phyloP scores from a whole-genome alignment of 73 alveolate species.

The Durusdinium trenchii region DNA sequence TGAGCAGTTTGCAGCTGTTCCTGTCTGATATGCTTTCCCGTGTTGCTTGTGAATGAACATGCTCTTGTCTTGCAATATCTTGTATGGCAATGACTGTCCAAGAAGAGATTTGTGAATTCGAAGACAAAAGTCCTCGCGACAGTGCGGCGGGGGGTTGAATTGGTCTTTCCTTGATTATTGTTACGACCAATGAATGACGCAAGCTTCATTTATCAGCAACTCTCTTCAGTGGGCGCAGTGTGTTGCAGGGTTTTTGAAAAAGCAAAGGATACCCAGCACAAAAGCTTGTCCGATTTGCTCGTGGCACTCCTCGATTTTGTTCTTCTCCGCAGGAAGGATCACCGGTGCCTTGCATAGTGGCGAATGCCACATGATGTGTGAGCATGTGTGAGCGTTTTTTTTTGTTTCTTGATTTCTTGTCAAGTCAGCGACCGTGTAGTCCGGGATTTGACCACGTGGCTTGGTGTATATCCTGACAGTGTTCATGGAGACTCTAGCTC shows the following conservation, averaged over 20 bases:
- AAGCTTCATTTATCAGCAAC: no score
- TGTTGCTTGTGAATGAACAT: background rate
- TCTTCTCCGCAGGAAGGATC: conserved; percentile 92
- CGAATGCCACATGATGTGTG: background rate
- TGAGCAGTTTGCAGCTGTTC: background rate
- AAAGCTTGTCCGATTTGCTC: background rate
- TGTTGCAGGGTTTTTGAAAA: background rate
- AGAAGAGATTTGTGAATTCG: conserved; percentile 98
- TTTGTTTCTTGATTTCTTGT: no score
- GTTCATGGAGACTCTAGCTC: background rate
- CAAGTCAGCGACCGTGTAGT: conserved; percentile 96
- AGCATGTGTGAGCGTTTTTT: no score
- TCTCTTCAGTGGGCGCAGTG: background rate
- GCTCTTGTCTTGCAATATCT: background rate
- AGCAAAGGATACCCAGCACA: background rate
- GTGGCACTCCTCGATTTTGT: conserved; percentile 60
- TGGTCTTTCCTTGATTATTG: background rate
- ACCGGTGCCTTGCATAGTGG: conserved; percentile 96
- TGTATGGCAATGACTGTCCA: conserved; percentile 96
- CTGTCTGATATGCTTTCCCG: background rate
- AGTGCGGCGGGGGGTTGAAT: background rate
- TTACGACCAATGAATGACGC: background rate
- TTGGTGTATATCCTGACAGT: conserved; percentile 98
- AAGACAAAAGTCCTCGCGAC: conserved; percentile 97
- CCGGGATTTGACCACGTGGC: conserved; percentile 98